A percentile compares a stretch with the other conserved stretches of the same genome.
phyloP scores from a whole-genome alignment of 2,329 filamentous ascomycete species.

The Fusarium sp. region DNA sequence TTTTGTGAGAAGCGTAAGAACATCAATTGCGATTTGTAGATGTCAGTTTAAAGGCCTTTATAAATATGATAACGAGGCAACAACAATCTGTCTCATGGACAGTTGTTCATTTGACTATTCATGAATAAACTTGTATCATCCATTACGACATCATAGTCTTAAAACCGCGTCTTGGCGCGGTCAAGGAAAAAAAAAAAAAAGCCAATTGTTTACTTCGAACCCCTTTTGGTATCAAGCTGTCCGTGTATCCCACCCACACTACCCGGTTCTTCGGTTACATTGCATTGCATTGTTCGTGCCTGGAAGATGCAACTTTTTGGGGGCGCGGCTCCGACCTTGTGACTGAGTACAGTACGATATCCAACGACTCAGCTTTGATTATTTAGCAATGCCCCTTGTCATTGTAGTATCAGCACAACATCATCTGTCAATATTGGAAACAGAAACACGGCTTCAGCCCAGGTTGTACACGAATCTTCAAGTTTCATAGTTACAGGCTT shows the following conservation, averaged over 20 bases:
- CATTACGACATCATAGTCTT: background rate
- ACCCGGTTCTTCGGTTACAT: constrained; percentile 24
- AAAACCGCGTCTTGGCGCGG: constrained; percentile 21
- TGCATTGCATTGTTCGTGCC: constrained; percentile 35
- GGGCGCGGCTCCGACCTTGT: constrained; percentile 36
- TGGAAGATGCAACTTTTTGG: constrained; percentile 25
- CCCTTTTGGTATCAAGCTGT: constrained; percentile 36
- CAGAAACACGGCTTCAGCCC: constrained; percentile 24
- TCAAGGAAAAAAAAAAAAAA: background rate
- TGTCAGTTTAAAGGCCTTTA: background rate
- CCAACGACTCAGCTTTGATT: constrained; percentile 22
- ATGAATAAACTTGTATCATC: background rate
- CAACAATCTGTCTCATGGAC: background rate
- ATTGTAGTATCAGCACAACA: constrained; percentile 26
- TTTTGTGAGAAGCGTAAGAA: background rate
- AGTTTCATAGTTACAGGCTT: constrained; percentile 37
- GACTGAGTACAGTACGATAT: constrained; percentile 15
- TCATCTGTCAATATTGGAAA: constrained; percentile 29
- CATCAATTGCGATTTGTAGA: background rate
- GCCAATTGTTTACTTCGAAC: constrained; percentile 37
- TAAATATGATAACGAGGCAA: background rate
- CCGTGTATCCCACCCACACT: constrained; percentile 12
- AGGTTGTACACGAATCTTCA: constrained; percentile 27
- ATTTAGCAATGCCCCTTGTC: constrained; percentile 8
- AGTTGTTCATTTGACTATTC: background rate